phyloP scores from a whole-genome alignment of 2,329 filamentous ascomycete genomes.

The Phyllosticta citribraziliensis region DNA sequence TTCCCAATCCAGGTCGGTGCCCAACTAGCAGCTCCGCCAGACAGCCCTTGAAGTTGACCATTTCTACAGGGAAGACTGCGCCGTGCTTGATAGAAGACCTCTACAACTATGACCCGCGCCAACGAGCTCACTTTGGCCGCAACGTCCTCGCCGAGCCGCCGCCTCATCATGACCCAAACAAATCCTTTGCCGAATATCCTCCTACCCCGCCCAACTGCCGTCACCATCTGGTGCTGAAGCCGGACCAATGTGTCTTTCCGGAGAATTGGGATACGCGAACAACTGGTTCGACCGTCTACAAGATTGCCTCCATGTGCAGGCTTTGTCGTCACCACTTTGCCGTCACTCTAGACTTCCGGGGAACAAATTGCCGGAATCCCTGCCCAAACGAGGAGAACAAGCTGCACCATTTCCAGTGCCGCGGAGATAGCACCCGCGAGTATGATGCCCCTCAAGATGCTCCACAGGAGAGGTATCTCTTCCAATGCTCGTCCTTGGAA shows the following conservation, averaged over 20 bases:
- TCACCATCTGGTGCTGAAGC: conserved; percentile 51
- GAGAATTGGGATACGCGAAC: conserved; percentile 29
- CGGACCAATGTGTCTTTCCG: conserved; percentile 43
- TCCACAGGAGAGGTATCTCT: conserved; percentile 29
- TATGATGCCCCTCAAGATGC: conserved; percentile 13
- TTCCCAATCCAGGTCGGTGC: conserved; percentile 1
- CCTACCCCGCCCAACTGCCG: conserved; percentile 40
- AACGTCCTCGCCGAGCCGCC: conserved; percentile 51
- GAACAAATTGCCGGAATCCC: conserved; percentile 27
- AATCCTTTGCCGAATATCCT: background rate
- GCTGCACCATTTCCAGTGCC: conserved; percentile 52
- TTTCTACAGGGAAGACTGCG: conserved; percentile 36
- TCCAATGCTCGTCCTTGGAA: conserved; percentile 48
- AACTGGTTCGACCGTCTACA: conserved; percentile 37
- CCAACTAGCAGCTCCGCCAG: background rate
- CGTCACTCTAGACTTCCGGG: conserved; percentile 44
- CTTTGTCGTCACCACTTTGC: conserved; percentile 54
- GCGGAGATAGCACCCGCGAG: conserved; percentile 21
- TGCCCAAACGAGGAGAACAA: conserved; percentile 43
- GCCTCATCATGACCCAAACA: conserved; percentile 38
- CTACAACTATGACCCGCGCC: conserved; percentile 40
- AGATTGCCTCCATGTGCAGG: conserved; percentile 51
- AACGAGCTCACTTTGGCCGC: conserved; percentile 34
- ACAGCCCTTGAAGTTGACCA: background rate
- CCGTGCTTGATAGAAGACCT: conserved; percentile 44